A percentile compares a stretch with the other conserved stretches of the same genome.
Evolutionary conservation across 2,329 filamentous ascomycete genomes (phyloP).

Genomic region (Curvularia hawaiiensis): DNA sequence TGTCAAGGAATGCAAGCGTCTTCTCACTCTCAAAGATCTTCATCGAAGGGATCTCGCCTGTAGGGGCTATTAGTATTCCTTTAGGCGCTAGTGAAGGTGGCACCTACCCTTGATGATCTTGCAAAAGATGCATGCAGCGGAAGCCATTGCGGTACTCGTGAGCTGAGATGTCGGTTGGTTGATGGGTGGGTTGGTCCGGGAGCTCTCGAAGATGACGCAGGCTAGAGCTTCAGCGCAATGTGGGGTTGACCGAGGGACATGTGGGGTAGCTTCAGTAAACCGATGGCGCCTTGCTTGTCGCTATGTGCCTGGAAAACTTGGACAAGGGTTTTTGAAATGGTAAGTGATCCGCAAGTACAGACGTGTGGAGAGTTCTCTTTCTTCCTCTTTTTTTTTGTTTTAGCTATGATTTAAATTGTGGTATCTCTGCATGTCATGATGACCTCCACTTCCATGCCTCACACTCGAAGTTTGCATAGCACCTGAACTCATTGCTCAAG

Average conservation of each 20-base stretch:
- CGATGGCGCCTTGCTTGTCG: conserved; percentile 7
- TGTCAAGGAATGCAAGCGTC: conserved; percentile 94
- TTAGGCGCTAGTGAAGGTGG: not conserved
- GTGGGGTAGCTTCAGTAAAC: conserved; percentile 25
- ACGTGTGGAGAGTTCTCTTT: too few relatives aligned
- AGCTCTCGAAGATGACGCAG: conserved; percentile 17
- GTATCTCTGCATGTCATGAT: conserved; percentile 11
- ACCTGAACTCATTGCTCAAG: conserved; percentile 80
- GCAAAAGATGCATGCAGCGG: conserved; percentile 90
- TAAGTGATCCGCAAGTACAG: too few relatives aligned
- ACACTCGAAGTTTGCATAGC: conserved; percentile 79
- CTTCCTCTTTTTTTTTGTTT: too few relatives aligned
- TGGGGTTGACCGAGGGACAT: conserved; percentile 22
- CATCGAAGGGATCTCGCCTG: conserved; percentile 93
- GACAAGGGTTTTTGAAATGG: not conserved
- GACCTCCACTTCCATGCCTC: conserved; percentile 48
- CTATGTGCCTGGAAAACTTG: not conserved
- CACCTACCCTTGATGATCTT: conserved; percentile 88
- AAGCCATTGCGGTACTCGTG: conserved; percentile 57
- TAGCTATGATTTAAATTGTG: not conserved
- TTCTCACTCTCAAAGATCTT: conserved; percentile 96
- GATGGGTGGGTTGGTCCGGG: conserved; percentile 22
- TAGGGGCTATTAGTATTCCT: not conserved
- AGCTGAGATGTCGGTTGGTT: conserved; percentile 19
- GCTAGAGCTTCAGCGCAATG: conserved; percentile 14